These are phyloP conservation scores for Mortierella sp. DNA, from an alignment of 371 early-diverging fungal genomes.

Conservation along the genomic window DNA sequence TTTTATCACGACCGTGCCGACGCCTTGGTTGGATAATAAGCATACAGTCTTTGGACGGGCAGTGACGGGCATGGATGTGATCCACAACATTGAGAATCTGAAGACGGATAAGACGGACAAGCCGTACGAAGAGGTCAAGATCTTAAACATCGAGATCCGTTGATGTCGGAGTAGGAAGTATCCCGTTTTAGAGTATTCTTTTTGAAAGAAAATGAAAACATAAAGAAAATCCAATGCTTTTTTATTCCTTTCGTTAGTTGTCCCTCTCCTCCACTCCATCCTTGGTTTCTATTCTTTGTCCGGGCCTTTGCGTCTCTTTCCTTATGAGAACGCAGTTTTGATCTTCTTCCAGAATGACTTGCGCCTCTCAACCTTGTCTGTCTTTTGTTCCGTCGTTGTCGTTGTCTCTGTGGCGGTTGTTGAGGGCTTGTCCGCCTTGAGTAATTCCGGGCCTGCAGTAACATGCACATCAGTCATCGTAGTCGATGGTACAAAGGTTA, in stretches of 20 bases:
- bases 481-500: neutral
- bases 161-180: no score
- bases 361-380: constrained; percentile 28
- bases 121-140: constrained; percentile 79
- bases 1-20: constrained; percentile 95
- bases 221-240: no score
- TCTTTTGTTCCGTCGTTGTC: neutral
- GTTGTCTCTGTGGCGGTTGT: neutral
- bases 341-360: constrained; percentile 47
- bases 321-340: constrained; percentile 31
- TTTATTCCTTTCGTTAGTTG: no score
- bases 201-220: no score
- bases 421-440: neutral
- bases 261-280: no score
- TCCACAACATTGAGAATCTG: constrained; percentile 86
- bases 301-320: neutral
- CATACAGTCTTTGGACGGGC: constrained; percentile 98
- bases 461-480: neutral
- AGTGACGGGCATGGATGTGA: constrained; percentile 95
- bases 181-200: no score
- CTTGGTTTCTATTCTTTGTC: no score
- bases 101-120: constrained; percentile 85
- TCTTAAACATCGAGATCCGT: constrained; percentile 77
- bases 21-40: constrained; percentile 95
- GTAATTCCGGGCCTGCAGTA: neutral